Evolutionary conservation across 2,329 filamentous ascomycete species (phyloP).

Genomic region (Epichloe elymi): DNA sequence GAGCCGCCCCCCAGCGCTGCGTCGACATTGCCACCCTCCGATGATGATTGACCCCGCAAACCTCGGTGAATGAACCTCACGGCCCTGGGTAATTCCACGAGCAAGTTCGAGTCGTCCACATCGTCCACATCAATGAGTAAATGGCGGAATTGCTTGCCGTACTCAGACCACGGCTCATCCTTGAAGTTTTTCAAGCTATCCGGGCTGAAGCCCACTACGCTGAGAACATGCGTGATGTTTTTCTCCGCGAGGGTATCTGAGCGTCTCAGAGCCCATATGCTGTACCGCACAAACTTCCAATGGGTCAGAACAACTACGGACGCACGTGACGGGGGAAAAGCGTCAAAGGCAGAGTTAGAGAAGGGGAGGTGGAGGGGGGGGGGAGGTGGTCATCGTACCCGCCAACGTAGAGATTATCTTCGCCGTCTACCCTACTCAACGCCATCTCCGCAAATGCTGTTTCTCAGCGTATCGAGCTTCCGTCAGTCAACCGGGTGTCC

Average conservation of each 20-base stretch:
- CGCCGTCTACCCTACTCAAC: slow-evolving; percentile 27
- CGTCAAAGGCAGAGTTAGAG: no score
- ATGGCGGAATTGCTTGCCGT: slow-evolving; percentile 51
- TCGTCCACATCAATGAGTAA: slow-evolving; percentile 79
- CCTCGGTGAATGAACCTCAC: slow-evolving; percentile 75
- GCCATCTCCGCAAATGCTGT: slow-evolving; percentile 25
- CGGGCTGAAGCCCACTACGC: slow-evolving; percentile 50
- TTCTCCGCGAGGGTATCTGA: slow-evolving; percentile 55
- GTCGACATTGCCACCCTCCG: not conserved
- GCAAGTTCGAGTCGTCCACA: slow-evolving; percentile 74
- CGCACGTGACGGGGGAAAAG: no score
- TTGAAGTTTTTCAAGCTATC: slow-evolving; percentile 30
- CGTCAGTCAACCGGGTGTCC: slow-evolving; percentile 6
- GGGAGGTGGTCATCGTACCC: slow-evolving; percentile 18
- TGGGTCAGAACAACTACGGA: not conserved
- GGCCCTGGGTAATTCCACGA: slow-evolving; percentile 65
- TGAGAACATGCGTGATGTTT: slow-evolving; percentile 83
- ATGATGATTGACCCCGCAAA: slow-evolving; percentile 26
- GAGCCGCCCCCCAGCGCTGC: not conserved
- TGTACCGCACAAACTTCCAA: slow-evolving; percentile 23
- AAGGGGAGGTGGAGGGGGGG: no score
- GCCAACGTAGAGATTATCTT: slow-evolving; percentile 27
- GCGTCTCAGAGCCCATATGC: slow-evolving; percentile 66
- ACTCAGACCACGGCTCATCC: slow-evolving; percentile 33
- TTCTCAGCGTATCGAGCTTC: slow-evolving; percentile 1